phyloP scores from a whole-genome alignment of 1,139 yeast species.

The Protomyces macrosporus region DNA sequence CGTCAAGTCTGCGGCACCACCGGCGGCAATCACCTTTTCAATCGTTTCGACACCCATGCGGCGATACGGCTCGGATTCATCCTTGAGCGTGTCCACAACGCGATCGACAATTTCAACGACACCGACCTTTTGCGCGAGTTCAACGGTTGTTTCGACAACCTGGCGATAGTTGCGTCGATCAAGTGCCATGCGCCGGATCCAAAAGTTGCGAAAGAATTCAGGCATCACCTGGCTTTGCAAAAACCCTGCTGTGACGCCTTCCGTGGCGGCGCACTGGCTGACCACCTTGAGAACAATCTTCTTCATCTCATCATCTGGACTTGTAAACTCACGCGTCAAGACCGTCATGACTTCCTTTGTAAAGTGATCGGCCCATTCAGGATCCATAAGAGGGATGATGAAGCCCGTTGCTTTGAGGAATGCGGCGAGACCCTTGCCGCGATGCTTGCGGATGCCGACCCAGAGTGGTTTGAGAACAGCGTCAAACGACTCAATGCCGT shows the following conservation, averaged over 20 bases:
- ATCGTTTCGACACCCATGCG: conserved; percentile 73
- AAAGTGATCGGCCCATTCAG: conserved; percentile 73
- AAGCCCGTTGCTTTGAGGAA: conserved; percentile 75
- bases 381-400: conserved; percentile 78
- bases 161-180: conserved; percentile 52
- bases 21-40: conserved; percentile 45
- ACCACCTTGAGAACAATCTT: conserved; percentile 60
- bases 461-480: conserved; percentile 67
- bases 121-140: conserved; percentile 64
- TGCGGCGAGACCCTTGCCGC: conserved; percentile 74
- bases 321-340: conserved; percentile 63
- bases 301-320: conserved; percentile 89
- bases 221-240: conserved; percentile 52
- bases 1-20: conserved; percentile 51
- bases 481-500: conserved; percentile 86
- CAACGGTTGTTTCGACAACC: conserved; percentile 70
- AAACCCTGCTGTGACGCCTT: conserved; percentile 48
- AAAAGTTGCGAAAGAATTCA: conserved; percentile 65
- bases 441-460: conserved; percentile 68
- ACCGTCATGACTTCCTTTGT: conserved; percentile 67
- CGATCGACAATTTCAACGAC: conserved; percentile 55
- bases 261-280: conserved; percentile 53
- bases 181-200: conserved; percentile 53
- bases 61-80: conserved; percentile 75
- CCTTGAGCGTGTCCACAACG: conserved; percentile 60